Conservation (phyloP, 306 rosid genomes). For the Delonix regia region DNA sequence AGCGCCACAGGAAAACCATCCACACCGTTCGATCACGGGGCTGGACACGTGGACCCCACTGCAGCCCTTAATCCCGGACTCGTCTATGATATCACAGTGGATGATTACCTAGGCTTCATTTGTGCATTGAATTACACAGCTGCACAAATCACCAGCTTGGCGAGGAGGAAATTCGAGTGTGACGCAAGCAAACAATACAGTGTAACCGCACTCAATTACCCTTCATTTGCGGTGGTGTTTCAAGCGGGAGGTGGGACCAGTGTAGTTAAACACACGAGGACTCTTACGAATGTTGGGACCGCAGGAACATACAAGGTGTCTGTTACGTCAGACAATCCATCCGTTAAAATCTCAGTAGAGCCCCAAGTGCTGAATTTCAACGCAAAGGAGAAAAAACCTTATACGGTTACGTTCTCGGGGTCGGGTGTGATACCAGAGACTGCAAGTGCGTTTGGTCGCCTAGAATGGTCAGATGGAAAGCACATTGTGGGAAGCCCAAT, state of each 20-base stretch:
- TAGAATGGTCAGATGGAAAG: conserved; percentile 88
- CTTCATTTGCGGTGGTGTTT: conserved; percentile 75
- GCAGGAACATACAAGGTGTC: conserved; percentile 71
- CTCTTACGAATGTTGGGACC: conserved; percentile 76
- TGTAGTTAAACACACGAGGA: conserved; percentile 58
- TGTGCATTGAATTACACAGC: conserved; percentile 75
- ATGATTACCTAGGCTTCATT: conserved; percentile 68
- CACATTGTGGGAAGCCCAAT: conserved; percentile 74
- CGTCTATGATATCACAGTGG: conserved; percentile 66
- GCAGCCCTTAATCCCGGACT: conserved; percentile 80
- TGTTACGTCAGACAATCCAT: conserved; percentile 39
- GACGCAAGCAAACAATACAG: conserved; percentile 61
- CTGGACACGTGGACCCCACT: conserved; percentile 88
- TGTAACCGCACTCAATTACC: conserved; percentile 76
- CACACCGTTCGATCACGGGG: conserved; percentile 84
- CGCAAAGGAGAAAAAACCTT: conserved; percentile 67
- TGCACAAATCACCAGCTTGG: conserved; percentile 43
- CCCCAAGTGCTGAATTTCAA: conserved; percentile 68
- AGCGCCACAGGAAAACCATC: conserved; percentile 68
- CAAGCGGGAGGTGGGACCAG: conserved; percentile 36
- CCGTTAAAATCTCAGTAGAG: conserved; percentile 67
- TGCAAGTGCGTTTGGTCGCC: conserved; percentile 52
- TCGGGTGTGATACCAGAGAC: conserved; percentile 36
- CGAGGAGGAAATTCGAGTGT: conserved; percentile 66
- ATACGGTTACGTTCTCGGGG: conserved; percentile 55